These are phyloP conservation scores for Kodamaea sagamina DNA, from an alignment of 805 yeast species.

Conservation along the genomic window DNA sequence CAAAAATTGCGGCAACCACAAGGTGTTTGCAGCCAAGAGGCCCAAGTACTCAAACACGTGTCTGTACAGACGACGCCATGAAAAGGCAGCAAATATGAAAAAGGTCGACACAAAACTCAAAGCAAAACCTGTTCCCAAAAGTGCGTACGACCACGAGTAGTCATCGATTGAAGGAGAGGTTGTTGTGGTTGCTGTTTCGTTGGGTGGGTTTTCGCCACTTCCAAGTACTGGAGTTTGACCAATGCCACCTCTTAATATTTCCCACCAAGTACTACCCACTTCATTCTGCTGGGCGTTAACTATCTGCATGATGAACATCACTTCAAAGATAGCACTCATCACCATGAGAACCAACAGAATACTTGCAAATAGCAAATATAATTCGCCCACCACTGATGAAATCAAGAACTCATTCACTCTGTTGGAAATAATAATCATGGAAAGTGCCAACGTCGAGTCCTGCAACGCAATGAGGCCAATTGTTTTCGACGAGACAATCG, in stretches of 20 bases:
- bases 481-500: slow-evolving; percentile 56
- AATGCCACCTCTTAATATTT: slow-evolving; percentile 62
- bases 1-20: slow-evolving; percentile 87
- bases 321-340: slow-evolving; percentile 71
- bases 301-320: slow-evolving; percentile 69
- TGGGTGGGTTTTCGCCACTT: slow-evolving; percentile 15
- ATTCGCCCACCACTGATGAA: slow-evolving; percentile 9
- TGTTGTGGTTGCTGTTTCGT: slow-evolving; percentile 15
- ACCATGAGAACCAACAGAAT: slow-evolving; percentile 70
- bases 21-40: slow-evolving; percentile 59
- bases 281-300: slow-evolving; percentile 73
- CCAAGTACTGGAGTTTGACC: slow-evolving; percentile 21
- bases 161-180: slow-evolving; percentile 20
- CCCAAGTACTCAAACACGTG: slow-evolving; percentile 57
- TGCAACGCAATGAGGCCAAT: slow-evolving; percentile 67
- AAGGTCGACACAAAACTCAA: slow-evolving; percentile 45
- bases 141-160: slow-evolving; percentile 25
- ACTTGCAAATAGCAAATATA: slow-evolving; percentile 68
- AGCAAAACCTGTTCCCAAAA: slow-evolving; percentile 29
- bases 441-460: slow-evolving; percentile 70
- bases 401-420: slow-evolving; percentile 41
- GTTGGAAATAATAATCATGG: slow-evolving; percentile 60
- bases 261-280: slow-evolving; percentile 63
- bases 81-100: slow-evolving; percentile 28
- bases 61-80: slow-evolving; percentile 57